Evolutionary conservation across 768 basidiomycete genomes (phyloP), one percentile per base, ranked within the genome.

Genomic region (Sporobolomyces phaffii): DNA sequence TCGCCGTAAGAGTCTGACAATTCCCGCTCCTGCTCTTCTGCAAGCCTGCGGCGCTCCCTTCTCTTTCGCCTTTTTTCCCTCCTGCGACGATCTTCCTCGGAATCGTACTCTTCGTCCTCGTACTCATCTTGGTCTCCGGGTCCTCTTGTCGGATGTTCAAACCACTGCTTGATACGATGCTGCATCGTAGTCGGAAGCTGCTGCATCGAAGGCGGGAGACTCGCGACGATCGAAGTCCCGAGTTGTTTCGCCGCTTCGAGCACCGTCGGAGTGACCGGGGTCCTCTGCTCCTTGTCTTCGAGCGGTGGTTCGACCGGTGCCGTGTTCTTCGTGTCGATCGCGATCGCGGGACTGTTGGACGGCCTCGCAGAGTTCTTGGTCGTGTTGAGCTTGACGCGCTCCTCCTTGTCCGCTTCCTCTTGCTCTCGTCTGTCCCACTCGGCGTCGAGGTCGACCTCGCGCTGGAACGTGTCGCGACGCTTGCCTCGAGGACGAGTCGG

Each of bases 401-500:
- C 29, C 36, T 47, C 57, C 36, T 67, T 54, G 17, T 10, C n/a
- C 15, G 41, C 29, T 34, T 68, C 54, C n/a, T 10, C n/a, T 17
- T 33, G 18, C 33, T 68, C 60, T 7, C 51, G 43, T 28, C n/a
- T 22, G 17, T 18, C 5, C 10, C 49, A 1, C 61, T 59, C 66
- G 24, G 8, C 66, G n/a, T 59, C 66, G 34, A 68, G 43, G 36
- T 68, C 66, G 20, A 63, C 20, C 29, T 52, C 65, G 4, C 29
- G 41, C 41, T 62, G 65, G 49, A 67, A 67, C 18, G 65, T 62
- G 17, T 67, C 65, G 11, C 65, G 53, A 26, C 65, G 65, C 20
- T 60, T 53, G 2, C 40, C 56, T 0, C 59, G 53, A 45, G 22
- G 44, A 15, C 20, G 38, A 24, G 36, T 43, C 34, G 43, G 28